Evolutionary conservation across 2,329 filamentous ascomycete species (phyloP).

Genomic region (Neopestalotiopsis rosae): DNA sequence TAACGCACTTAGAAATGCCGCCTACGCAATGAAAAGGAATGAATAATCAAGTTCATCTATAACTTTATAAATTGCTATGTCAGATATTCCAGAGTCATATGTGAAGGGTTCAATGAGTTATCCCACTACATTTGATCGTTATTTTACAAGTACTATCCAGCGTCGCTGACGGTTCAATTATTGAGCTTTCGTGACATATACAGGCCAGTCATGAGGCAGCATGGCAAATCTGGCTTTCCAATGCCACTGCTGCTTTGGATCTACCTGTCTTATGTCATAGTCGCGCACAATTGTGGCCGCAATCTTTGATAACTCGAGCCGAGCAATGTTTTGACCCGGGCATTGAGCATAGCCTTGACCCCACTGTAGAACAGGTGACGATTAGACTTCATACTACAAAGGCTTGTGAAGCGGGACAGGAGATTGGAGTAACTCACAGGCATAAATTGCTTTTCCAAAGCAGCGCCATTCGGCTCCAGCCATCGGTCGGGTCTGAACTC

Average conservation of each 20-base stretch:
- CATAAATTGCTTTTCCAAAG: slow-evolving; percentile 25
- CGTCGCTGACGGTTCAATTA: neutral
- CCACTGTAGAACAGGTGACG: neutral
- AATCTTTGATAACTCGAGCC: slow-evolving; percentile 27
- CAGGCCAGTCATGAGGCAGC: slow-evolving; percentile 24
- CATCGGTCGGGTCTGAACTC: slow-evolving; percentile 32
- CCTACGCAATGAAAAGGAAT: no score
- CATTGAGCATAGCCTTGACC: slow-evolving; percentile 19
- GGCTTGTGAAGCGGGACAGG: neutral
- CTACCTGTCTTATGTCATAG: slow-evolving; percentile 25
- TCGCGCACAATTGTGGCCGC: slow-evolving; percentile 24
- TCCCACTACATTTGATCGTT: no score
- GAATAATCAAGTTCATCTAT: no score
- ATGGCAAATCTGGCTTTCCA: slow-evolving; percentile 23
- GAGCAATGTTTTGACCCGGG: slow-evolving; percentile 25
- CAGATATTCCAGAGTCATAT: no score
- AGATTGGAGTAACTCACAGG: slow-evolving; percentile 22
- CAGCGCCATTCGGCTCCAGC: slow-evolving; percentile 23
- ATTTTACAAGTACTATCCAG: neutral
- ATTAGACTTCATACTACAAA: neutral
- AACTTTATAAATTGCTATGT: no score
- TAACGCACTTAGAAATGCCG: no score
- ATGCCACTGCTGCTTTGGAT: slow-evolving; percentile 23
- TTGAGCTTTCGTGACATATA: slow-evolving; percentile 17
- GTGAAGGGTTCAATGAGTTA: no score